Evolutionary conservation across 2,329 filamentous ascomycete genomes (phyloP).

Genomic region (Diplodia corticola): DNA sequence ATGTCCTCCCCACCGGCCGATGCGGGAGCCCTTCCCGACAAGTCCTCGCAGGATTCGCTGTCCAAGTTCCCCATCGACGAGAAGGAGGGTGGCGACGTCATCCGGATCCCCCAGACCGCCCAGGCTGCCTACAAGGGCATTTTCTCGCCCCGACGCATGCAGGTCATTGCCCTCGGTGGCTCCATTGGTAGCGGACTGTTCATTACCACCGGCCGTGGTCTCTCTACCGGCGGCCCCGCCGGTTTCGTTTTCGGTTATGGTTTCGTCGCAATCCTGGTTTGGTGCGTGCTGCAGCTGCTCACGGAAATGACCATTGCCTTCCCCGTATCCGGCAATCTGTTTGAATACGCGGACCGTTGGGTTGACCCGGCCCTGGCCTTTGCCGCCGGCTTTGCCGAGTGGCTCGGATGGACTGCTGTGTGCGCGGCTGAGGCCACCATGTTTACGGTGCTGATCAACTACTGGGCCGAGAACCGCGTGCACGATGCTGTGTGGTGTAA

Average conservation of each 20-base stretch:
- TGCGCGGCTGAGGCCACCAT: constrained; percentile 30
- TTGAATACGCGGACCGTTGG: constrained; percentile 42
- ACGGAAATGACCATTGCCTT: constrained; percentile 43
- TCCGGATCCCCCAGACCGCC: constrained; percentile 13
- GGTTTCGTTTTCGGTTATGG: constrained; percentile 36
- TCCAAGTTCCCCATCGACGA: background rate
- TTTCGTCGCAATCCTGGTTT: constrained; percentile 34
- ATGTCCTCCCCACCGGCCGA: constrained; percentile 1
- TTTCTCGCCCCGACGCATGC: constrained; percentile 22
- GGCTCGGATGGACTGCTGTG: constrained; percentile 30
- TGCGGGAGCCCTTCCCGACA: background rate
- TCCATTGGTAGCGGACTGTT: constrained; percentile 38
- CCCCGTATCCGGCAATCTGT: constrained; percentile 40
- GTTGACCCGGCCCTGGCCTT: constrained; percentile 44
- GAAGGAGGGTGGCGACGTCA: constrained; percentile 13
- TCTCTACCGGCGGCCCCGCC: constrained; percentile 29
- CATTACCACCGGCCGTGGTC: constrained; percentile 34
- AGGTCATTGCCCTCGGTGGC: constrained; percentile 32
- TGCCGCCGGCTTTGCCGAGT: constrained; percentile 40
- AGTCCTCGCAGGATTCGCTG: constrained; percentile 4
- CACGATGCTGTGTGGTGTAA: constrained; percentile 22
- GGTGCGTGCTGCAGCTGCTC: constrained; percentile 36
- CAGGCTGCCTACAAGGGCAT: constrained; percentile 22
- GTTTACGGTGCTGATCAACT: constrained; percentile 28
- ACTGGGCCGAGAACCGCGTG: constrained; percentile 9